Evolutionary conservation across 768 basidiomycete genomes (phyloP), one percentile per base, ranked within the genome.

Genomic region (Exidia glandulosa): DNA sequence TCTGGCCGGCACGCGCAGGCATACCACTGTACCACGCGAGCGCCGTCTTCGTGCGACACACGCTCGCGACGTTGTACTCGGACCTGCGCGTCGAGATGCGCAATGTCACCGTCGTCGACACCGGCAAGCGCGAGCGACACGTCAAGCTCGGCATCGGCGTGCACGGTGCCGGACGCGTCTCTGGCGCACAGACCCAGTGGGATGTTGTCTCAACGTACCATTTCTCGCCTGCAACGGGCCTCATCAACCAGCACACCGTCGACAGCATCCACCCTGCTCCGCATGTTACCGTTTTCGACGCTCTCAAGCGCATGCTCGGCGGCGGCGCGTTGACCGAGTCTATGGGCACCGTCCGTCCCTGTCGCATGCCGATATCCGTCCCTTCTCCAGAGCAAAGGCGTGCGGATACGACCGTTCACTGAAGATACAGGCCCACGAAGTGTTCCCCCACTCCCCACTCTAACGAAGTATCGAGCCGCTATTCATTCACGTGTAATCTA

Each of bases 261-360:
- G 81, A 90, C 67, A 85, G 84, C n/a, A 90, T 91, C 54, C 79
- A 84, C 50, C 89, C 89, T 0, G 84, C 85, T 1, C 89, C 89
- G 2, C 86, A 88, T 66, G 76, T 82, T 56, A 79, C 84, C 0
- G 85, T 85, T 2, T 88, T 85, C 66, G 82, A 86, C 59, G 79
- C 84, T 2, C 73, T 89, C 25, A 54, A 54, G 50, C 50, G 50
- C 27, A 27, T 54, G 7, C 19, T 54, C 5, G 5, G 25, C 16
- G 50, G 50, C 25, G 30, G 50, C 30, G 50, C 50, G 30, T 54
- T 54, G 25, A 54, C 50, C 1, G 50, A 25, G 7, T 27, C 25
- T 14, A 31, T 54, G 30, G 27, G 27, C 27, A 27, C 25, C 10
- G 50, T 54, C 12, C 50, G 50, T 4, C 50, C 50, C 7, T 54